phyloP scores from a whole-genome alignment of 306 rosid species.

The Casuarina cunninghamiana region DNA sequence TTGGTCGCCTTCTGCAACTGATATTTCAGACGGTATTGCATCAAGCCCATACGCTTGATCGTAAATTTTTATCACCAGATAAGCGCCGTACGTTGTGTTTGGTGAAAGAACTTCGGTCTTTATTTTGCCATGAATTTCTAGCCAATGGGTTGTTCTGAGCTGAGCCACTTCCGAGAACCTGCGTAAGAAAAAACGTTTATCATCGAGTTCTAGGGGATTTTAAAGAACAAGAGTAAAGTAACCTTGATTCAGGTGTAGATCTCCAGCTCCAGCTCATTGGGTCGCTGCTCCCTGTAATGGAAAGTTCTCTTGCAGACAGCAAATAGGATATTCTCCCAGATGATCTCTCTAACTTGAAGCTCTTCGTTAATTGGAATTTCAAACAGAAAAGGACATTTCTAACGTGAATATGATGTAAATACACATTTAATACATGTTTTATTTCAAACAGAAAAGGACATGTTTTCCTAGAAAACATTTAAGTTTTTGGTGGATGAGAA shows the following conservation, averaged over 20 bases:
- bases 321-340: constrained; percentile 43
- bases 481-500: background rate
- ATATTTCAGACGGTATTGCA: constrained; percentile 27
- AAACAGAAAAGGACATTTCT: background rate
- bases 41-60: constrained; percentile 57
- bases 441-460: no score
- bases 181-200: background rate
- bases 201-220: background rate
- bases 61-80: constrained; percentile 46
- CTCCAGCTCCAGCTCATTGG: constrained; percentile 63
- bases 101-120: constrained; percentile 31
- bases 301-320: constrained; percentile 57
- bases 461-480: no score
- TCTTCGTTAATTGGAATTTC: constrained; percentile 22
- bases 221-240: background rate
- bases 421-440: no score
- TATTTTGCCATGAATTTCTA: constrained; percentile 58
- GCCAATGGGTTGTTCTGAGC: constrained; percentile 53
- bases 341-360: constrained; percentile 47
- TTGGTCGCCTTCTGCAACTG: constrained; percentile 30
- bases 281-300: constrained; percentile 43
- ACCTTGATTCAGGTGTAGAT: constrained; percentile 49
- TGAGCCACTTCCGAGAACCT: constrained; percentile 53
- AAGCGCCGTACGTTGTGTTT: constrained; percentile 54
- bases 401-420: background rate